Base-by-base conservation (phyloP, 805 yeast genomes). In the Candida wancherniae region DNA sequence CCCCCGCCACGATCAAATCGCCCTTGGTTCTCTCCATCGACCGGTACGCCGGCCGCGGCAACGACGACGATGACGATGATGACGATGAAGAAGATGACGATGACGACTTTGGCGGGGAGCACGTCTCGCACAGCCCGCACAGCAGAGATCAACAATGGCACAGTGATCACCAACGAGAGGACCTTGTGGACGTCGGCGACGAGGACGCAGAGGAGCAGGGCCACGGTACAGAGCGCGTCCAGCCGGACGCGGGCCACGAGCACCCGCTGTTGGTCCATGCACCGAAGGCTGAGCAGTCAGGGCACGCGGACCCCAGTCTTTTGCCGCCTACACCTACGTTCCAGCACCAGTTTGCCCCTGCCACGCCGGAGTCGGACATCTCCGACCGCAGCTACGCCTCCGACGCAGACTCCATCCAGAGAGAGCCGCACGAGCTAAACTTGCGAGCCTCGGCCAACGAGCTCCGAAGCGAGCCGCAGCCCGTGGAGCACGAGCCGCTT, bases 381-480 rank as follows among this genome's bases (percentile, higher is more conserved):
- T 58, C 67, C 1, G 67, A 63, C 12, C 36, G 42, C 29, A 63
- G 69, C 32, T 63, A 50, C 34, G 50, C 44, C 22, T 62, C 69
- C 1, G 69, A 63, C 28, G 56, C 57, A 5, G 67, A 62, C 37
- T 61, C 67, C 10, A 61, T 63, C 15, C 70, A 63, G 33, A 26
- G 50, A 17, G 70, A 64, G 36, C 67, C 67, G 2, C 46, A 36
- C 2, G 39, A 38, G 15, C 45, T 63, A 34, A 45, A 55, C 23
- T 40, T 63, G 22, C 18, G 27, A 12, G 19, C 28, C 9, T 18
- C 13, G 15, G 33, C 28, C 26, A 28, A 10, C 5, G 10, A 4
- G 15, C 5, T 4, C 8, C 2, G 12, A 8, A 10, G 19, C 9
- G 8, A 12, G 10, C 14, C 6, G 12, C 18, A 26, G 20, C 17